Evolutionary conservation across 192 early-diverging fungal genomes (phyloP).

Genomic region (Coemansia sp.): DNA sequence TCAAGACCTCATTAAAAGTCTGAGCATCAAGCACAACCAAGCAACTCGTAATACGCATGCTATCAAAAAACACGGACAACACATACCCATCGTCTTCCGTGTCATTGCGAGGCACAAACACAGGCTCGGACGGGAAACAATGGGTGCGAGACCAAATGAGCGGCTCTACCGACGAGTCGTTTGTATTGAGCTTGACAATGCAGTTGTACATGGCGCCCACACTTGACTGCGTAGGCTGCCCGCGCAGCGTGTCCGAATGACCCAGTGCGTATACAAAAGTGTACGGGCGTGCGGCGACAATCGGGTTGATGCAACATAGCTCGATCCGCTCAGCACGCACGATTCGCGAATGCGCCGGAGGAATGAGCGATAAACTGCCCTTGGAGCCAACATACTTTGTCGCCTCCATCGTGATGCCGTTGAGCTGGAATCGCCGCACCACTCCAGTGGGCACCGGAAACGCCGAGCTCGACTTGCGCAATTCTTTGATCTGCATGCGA

Average conservation of each 20-base stretch:
- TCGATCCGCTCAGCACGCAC: constrained; percentile 56
- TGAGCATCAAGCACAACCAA: constrained; percentile 74
- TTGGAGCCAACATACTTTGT: constrained; percentile 50
- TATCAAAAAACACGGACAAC: constrained; percentile 72
- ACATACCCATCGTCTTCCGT: constrained; percentile 76
- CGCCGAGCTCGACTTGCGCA: constrained; percentile 52
- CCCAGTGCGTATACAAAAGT: constrained; percentile 56
- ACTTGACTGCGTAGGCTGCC: constrained; percentile 13
- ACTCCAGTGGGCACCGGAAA: constrained; percentile 55
- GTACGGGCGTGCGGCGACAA: constrained; percentile 47
- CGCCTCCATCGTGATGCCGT: constrained; percentile 61
- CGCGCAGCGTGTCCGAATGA: constrained; percentile 42
- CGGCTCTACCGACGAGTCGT: constrained; percentile 34
- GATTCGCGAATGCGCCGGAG: constrained; percentile 33
- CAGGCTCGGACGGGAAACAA: constrained; percentile 76
- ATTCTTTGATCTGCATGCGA: constrained; percentile 57
- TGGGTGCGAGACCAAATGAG: constrained; percentile 57
- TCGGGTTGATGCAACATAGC: constrained; percentile 57
- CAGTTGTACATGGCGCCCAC: constrained; percentile 56
- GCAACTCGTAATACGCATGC: constrained; percentile 63
- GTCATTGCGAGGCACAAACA: constrained; percentile 67
- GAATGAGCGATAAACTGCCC: constrained; percentile 17
- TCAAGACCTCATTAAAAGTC: constrained; percentile 62
- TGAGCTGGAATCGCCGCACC: constrained; percentile 63
- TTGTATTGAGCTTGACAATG: constrained; percentile 58